Conservation (phyloP, 177 flowering plant genomes). For the Tripterygium wilfordii region DNA sequence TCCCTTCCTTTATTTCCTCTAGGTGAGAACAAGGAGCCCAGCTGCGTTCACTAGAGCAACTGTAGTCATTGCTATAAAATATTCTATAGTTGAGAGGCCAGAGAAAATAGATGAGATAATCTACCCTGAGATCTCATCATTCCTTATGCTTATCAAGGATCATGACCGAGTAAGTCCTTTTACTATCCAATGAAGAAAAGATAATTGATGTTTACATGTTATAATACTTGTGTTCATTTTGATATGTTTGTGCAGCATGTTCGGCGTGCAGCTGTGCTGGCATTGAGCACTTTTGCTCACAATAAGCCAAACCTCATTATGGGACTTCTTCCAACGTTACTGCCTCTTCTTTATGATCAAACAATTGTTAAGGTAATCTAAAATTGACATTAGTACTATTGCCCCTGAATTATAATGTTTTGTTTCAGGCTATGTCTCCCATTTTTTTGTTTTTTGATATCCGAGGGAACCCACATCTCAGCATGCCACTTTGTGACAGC, state of each 20-base stretch:
- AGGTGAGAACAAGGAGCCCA: constrained; percentile 76
- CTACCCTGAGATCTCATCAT: constrained; percentile 86
- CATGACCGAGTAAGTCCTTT: constrained; percentile 69
- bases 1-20: constrained; percentile 1
- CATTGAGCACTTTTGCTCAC: constrained; percentile 97
- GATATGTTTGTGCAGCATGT: constrained; percentile 72
- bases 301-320: constrained; percentile 95
- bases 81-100: constrained; percentile 95
- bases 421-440: too few species aligned
- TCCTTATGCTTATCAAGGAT: constrained; percentile 91
- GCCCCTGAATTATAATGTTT: too few species aligned
- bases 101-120: constrained; percentile 92
- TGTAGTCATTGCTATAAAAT: constrained; percentile 88
- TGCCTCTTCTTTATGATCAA: constrained; percentile 99
- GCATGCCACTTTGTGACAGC: too few species aligned
- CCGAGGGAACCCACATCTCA: too few species aligned
- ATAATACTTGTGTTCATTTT: not conserved
- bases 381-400: not conserved
- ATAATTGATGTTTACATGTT: not conserved
- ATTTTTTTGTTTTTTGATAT: too few species aligned
- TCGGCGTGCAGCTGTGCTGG: constrained; percentile 96
- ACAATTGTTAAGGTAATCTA: constrained; percentile 81
- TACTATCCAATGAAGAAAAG: not conserved
- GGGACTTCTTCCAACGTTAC: constrained; percentile 80
- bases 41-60: constrained; percentile 98